Percentiles rank a stretch among this genome's conserved stretches.
Evolutionary conservation across 2,329 filamentous ascomycete species (phyloP).

Genomic region (Aspergillaceae sp.): DNA sequence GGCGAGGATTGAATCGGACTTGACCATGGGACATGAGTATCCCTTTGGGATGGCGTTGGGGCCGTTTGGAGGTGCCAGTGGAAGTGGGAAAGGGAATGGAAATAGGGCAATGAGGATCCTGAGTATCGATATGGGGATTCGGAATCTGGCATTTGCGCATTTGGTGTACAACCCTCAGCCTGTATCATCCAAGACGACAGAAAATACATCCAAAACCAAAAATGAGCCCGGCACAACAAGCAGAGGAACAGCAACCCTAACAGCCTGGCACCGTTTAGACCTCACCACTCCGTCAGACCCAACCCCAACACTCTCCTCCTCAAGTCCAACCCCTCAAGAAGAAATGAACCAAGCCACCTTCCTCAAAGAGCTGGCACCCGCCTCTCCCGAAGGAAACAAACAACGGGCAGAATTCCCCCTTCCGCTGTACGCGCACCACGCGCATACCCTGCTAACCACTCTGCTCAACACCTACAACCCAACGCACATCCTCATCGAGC

Average conservation of each 20-base stretch:
- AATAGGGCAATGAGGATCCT: slow-evolving; percentile 45
- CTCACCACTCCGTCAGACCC: slow-evolving; percentile 11
- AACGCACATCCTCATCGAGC: slow-evolving; percentile 62
- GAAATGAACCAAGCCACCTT: too few species aligned
- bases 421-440: slow-evolving; percentile 44
- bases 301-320: background rate
- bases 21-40: too few species aligned
- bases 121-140: slow-evolving; percentile 78
- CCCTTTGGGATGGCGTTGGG: too few species aligned
- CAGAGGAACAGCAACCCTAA: slow-evolving; percentile 20
- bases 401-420: slow-evolving; percentile 41
- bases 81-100: background rate
- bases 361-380: too few species aligned
- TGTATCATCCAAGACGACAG: too few species aligned
- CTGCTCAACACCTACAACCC: slow-evolving; percentile 48
- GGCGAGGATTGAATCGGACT: too few species aligned
- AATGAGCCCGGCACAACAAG: too few species aligned
- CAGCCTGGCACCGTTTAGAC: slow-evolving; percentile 36
- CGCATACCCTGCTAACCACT: slow-evolving; percentile 46
- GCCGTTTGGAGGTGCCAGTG: background rate
- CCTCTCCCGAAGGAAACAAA: too few species aligned
- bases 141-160: slow-evolving; percentile 68
- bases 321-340: background rate
- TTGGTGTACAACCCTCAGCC: too few species aligned
- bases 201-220: too few species aligned